A percentile compares a stretch with the other conserved stretches of the same genome.
Conservation (phyloP, 73 alveolate genomes). For the Symbiodinium natans region DNA sequence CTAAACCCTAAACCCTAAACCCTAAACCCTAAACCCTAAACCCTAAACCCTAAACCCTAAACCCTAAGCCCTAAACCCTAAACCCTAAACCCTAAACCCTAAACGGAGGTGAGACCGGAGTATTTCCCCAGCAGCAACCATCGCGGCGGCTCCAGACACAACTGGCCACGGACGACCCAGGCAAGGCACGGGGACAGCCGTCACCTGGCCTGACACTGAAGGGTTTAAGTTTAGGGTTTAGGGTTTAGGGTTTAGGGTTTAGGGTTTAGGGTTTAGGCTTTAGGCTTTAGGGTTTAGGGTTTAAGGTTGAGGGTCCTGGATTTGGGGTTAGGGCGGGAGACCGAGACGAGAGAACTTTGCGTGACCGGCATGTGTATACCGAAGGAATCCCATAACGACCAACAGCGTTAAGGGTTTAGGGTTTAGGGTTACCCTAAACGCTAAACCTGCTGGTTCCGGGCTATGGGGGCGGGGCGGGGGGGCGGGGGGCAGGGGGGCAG, state of each 20-base stretch:
- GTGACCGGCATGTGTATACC: no score
- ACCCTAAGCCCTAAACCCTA: not conserved
- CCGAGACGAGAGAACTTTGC: no score
- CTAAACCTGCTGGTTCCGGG: no score
- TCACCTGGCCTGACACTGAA: not conserved
- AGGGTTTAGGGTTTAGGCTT: no score
- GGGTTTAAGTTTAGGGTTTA: no score
- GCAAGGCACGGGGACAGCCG: not conserved
- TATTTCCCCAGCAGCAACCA: not conserved
- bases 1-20: not conserved
- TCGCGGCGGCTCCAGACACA: not conserved
- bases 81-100: not conserved
- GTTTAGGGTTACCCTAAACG: not conserved
- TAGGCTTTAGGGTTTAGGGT: not conserved
- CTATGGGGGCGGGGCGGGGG: no score
- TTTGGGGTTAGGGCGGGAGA: not conserved
- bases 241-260: no score
- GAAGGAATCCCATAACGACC: no score
- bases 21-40: not conserved
- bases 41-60: not conserved
- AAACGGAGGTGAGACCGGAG: not conserved
- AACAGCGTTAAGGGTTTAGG: not conserved
- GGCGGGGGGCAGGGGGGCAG: no score
- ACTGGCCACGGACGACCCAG: not conserved
- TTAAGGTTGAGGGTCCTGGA: not conserved